These are phyloP conservation scores for Leccinum sublutescens DNA, from an alignment of 768 basidiomycete species.

Conservation along the genomic window DNA sequence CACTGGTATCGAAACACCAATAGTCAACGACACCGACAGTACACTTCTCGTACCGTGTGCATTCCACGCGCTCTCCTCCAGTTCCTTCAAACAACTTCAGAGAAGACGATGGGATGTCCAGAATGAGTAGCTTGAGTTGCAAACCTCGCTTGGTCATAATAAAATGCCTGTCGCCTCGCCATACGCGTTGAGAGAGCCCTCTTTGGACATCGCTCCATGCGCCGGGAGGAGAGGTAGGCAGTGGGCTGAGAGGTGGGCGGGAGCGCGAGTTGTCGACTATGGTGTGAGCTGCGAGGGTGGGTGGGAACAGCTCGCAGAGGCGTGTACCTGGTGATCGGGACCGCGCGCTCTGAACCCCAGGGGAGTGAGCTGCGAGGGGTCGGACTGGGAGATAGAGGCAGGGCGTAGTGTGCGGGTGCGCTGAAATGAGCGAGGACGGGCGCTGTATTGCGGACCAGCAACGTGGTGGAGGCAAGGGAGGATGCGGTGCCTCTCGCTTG, in stretches of 20 bases:
- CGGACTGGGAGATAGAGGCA: neutral
- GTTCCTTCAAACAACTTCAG: constrained; percentile 19
- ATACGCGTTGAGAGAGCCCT: neutral
- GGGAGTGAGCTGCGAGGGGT: neutral
- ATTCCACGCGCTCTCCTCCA: constrained; percentile 9
- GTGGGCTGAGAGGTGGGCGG: no score
- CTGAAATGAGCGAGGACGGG: neutral
- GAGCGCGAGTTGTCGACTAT: no score
- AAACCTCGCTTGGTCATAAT: constrained; percentile 34
- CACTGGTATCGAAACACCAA: constrained; percentile 33
- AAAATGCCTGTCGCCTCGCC: constrained; percentile 31
- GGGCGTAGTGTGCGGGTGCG: neutral
- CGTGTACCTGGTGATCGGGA: neutral
- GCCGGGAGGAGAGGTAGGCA: neutral
- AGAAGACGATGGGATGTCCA: constrained; percentile 20
- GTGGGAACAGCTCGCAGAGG: neutral
- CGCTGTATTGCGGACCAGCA: neutral
- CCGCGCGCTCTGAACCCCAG: neutral
- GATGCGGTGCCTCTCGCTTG: neutral
- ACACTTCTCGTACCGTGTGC: constrained; percentile 19
- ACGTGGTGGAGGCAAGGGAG: neutral
- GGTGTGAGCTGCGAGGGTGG: neutral
- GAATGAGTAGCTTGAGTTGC: constrained; percentile 24
- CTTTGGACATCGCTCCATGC: neutral
- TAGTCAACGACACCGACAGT: constrained; percentile 30